A percentile compares a stretch with the other conserved stretches of the same genome.
These are phyloP conservation scores for Pythium monospermum DNA, from an alignment of 352 stramenopile genomes.

Conservation along the genomic window DNA sequence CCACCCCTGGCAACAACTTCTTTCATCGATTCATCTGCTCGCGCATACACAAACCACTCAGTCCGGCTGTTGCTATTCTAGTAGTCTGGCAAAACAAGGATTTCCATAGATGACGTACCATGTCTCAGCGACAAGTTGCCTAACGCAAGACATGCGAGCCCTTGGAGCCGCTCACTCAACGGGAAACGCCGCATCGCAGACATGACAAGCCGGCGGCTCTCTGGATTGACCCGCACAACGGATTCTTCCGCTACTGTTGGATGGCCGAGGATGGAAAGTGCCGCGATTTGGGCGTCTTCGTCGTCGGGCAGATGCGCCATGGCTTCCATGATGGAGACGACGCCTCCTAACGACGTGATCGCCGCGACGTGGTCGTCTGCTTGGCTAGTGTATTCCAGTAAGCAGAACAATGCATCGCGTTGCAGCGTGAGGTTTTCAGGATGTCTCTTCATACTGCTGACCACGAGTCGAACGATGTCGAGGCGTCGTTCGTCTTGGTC, in stretches of 20 bases:
- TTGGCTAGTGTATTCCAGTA: constrained; percentile 33
- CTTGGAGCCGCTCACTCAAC: constrained; percentile 52
- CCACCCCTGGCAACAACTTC: constrained; percentile 57
- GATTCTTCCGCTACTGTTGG: constrained; percentile 44
- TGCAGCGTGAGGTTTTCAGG: constrained; percentile 33
- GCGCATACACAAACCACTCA: constrained; percentile 18
- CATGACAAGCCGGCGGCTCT: constrained; percentile 48
- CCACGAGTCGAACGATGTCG: constrained; percentile 29
- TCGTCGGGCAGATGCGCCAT: constrained; percentile 48
- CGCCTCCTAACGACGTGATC: constrained; percentile 36
- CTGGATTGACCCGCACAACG: constrained; percentile 41
- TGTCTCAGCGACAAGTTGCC: constrained; percentile 55
- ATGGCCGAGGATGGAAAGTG: constrained; percentile 48
- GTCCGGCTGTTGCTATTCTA: too few relatives aligned
- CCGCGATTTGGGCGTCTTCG: constrained; percentile 38
- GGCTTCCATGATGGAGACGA: constrained; percentile 41
- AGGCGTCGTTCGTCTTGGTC: constrained; percentile 1
- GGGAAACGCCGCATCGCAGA: constrained; percentile 55
- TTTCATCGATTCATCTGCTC: constrained; percentile 41
- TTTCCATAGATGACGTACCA: constrained; percentile 39
- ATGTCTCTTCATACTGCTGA: constrained; percentile 40
- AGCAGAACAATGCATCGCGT: constrained; percentile 39
- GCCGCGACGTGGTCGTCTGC: constrained; percentile 24
- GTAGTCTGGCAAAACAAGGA: too few relatives aligned
- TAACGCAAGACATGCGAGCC: constrained; percentile 42